Base-by-base conservation (phyloP, 148 eudicot species). In the Rheum nobile region DNA sequence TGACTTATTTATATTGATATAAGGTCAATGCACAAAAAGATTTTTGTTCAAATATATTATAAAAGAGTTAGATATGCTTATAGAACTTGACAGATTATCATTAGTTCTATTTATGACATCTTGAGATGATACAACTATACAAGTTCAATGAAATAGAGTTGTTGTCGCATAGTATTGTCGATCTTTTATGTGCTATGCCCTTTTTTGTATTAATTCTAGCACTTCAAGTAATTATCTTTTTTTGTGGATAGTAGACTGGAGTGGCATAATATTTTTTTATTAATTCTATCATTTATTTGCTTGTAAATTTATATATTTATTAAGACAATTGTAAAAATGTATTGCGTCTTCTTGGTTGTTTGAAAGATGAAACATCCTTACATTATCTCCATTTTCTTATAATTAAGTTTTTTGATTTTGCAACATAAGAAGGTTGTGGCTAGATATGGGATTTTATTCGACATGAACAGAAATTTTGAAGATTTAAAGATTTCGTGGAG, bases 401-500 rank as follows among this genome's bases (percentile, higher is more conserved):
- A 24, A 24, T 55, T 22, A 5, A 55, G n/a, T 0, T 63, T 28
- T 16, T n/a, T 31, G 38, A 29, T 63, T 63, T 63, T 29, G 38
- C 69, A 63, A 39, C 41, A 63, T 31, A 63, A 63, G 69, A 63
- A 32, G 69, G 39, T 0, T 63, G 34, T 59, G 31, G 37, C 69
- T 63, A 63, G 21, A 55, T 7, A 85, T 85, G 91, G 76, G 84
- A 78, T 42, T 89, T 6, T 86, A 83, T 68, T 85, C 85, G 55
- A 84, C 83, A 63, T 88, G 84, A 52, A 80, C 72, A 16, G 96
- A 90, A 55, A 83, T 92, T 71, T 75, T 92, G 78, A 92, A 90
- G 83, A 88, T 92, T 59, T 96, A 90, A 83, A 92, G 84, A 78
- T 90, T 92, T 42, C 83, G 97, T 54, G 82, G 97, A 71, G 32